phyloP scores from a whole-genome alignment of 208 protist genomes.

The Trichomonas vaginalis region DNA sequence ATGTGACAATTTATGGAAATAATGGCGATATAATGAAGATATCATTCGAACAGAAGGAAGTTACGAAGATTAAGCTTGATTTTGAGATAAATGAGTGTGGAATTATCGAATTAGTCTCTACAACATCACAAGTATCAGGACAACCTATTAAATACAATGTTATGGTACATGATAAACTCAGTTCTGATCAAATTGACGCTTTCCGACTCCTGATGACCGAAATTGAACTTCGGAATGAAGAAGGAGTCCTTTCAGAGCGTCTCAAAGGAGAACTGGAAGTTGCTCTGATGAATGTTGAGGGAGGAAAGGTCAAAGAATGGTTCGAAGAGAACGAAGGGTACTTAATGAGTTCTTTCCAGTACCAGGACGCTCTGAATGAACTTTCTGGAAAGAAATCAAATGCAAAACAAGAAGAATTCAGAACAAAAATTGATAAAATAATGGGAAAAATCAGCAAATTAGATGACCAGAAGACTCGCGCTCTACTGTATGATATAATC shows the following conservation, averaged over 20 bases:
- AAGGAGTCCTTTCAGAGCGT: background rate
- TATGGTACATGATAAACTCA: background rate
- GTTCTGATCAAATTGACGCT: background rate
- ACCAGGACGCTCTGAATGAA: background rate
- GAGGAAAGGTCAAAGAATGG: background rate
- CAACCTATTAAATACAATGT: background rate
- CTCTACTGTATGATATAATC: background rate
- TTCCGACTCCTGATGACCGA: background rate
- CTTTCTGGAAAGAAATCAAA: background rate
- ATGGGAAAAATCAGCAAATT: background rate
- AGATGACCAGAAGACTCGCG: background rate
- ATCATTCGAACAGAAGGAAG: background rate
- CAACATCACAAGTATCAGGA: background rate
- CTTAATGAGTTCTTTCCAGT: background rate
- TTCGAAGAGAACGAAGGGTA: background rate
- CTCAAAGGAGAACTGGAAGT: background rate
- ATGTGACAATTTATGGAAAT: background rate
- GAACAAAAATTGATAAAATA: background rate
- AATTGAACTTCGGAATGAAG: background rate
- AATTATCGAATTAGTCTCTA: background rate
- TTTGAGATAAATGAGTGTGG: background rate
- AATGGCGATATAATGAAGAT: background rate
- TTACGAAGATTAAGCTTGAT: background rate
- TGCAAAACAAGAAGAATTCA: background rate
- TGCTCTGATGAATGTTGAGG: background rate